Base-by-base conservation (phyloP, 177 flowering plant species). In the Vitis hybrid region DNA sequence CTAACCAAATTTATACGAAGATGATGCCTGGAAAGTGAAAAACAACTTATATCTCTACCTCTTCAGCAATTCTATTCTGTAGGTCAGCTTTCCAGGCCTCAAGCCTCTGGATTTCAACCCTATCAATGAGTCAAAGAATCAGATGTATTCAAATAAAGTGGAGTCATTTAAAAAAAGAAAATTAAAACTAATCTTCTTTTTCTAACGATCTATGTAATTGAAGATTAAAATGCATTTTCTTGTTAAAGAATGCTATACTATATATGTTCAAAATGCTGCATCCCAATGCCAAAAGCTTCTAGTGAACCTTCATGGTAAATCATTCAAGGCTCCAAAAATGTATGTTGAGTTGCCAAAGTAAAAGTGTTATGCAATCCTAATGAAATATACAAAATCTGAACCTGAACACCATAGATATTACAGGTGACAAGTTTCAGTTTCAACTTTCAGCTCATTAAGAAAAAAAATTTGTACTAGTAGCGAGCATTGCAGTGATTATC, bases 81-180 rank as follows among this genome's bases (percentile, higher is more conserved):
- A 90, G 74, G 48, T 90, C 90, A 61, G 66, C 19, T 83, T 86
- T 91, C 15, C 80, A 70, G 60, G 70, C 74, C 82, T 91, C 91
- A 69, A 95, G 93, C 81, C 64, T 87, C 75, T 84, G 82, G 64
- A 93, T 84, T 72, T 79, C 92, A 82, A 65, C 82, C 82, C 99
- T 93, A 69, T 19, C 67, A 9, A 16, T n/a, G 18, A 33, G 57
- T 22, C 22, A 58, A 64, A 31, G n/a, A 51, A 64, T 33, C 20
- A 49, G 49, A 68, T 53, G 64, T 19, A 59, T 49, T 16, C 9
- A 71, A 16, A 20, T 0, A 20, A 39, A 26, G 50, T 19, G 48
- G 11, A 52, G 5, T 3, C 26, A 45, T 8, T 15, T 11, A 33
- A 65, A 15, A 26, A 61, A 52, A 12, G 57, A 26, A 29, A 19